These are phyloP conservation scores for Populus davidiana DNA, from an alignment of 345 rosid species.

Conservation along the genomic window DNA sequence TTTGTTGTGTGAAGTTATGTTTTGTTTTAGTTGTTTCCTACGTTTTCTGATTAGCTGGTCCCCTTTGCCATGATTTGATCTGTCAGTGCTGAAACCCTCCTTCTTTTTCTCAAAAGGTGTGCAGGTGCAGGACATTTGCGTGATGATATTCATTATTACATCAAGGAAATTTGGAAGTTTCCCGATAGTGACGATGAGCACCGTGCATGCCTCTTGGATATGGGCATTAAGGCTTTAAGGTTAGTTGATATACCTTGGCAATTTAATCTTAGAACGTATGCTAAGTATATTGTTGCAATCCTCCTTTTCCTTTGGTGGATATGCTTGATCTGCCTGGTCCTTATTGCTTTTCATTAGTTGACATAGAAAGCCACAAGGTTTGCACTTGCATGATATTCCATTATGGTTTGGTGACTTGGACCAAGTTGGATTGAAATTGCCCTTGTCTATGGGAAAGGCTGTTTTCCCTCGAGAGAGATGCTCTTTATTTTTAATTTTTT, in stretches of 20 bases:
- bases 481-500: too few species aligned
- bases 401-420: not conserved
- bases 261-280: constrained; percentile 1
- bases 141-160: constrained; percentile 70
- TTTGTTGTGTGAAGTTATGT: not conserved
- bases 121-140: constrained; percentile 90
- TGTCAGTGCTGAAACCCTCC: constrained; percentile 17
- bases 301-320: not conserved
- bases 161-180: constrained; percentile 55
- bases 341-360: not conserved
- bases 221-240: constrained; percentile 91
- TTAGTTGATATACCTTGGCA: constrained; percentile 24
- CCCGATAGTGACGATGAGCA: constrained; percentile 55
- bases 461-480: too few species aligned
- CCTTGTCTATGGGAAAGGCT: not conserved
- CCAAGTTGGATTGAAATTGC: not conserved
- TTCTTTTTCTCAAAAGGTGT: constrained; percentile 47
- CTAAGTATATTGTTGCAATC: not conserved
- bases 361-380: not conserved
- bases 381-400: not conserved
- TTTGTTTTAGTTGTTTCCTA: constrained; percentile 1
- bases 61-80: not conserved
- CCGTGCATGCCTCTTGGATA: constrained; percentile 61
- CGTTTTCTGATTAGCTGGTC: not conserved
- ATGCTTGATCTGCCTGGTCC: not conserved